Conservation (phyloP, 2,329 filamentous ascomycete genomes). For the Aspergillus tamarii region DNA sequence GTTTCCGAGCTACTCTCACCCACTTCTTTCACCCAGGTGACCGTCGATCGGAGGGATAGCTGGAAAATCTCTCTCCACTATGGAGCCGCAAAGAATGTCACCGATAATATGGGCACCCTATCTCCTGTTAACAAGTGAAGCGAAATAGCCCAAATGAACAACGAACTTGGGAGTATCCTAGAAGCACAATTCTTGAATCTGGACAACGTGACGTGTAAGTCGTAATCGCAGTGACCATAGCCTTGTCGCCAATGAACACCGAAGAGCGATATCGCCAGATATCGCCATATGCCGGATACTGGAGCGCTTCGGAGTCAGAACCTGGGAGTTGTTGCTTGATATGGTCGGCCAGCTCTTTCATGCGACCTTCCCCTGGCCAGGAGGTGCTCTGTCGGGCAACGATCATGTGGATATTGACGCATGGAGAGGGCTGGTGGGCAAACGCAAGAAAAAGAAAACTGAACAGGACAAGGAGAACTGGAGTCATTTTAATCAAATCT, state of each 20-base stretch:
- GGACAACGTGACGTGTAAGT: background rate
- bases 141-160: background rate
- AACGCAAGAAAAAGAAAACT: background rate
- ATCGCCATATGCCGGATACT: conserved; percentile 1
- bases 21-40: background rate
- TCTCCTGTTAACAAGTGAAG: background rate
- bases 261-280: background rate
- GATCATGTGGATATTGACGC: background rate
- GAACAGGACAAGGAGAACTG: background rate
- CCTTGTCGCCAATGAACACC: background rate
- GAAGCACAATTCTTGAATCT: background rate
- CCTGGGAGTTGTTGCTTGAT: background rate
- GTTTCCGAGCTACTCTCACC: background rate
- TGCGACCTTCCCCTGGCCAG: conserved; percentile 1
- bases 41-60: background rate
- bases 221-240: background rate
- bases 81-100: background rate
- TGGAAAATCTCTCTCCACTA: background rate
- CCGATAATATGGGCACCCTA: conserved; percentile 1
- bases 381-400: background rate
- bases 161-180: background rate
- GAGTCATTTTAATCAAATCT: background rate
- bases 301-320: background rate
- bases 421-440: background rate
- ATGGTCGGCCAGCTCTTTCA: background rate